Evolutionary conservation across 2,329 filamentous ascomycete genomes (phyloP).

Genomic region (Fusarium agapanthi): DNA sequence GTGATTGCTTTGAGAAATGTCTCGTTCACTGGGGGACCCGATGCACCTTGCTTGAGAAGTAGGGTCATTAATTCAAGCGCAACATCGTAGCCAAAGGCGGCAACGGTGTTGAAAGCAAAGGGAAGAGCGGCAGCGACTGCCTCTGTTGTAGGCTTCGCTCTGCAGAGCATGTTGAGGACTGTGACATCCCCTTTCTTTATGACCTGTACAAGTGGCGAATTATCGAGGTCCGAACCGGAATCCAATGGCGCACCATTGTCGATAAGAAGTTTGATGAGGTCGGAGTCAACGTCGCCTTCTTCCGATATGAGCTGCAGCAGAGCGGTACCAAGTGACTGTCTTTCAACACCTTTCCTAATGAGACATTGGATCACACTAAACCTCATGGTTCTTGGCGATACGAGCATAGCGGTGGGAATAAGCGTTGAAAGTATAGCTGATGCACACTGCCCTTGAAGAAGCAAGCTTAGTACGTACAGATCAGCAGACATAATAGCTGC

Average conservation of each 20-base stretch:
- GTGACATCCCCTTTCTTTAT: not conserved
- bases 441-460: not conserved
- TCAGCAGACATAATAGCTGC: not conserved
- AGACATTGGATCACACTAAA: not conserved
- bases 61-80: not conserved
- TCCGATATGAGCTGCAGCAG: not conserved
- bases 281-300: not conserved
- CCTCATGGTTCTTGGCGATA: not conserved
- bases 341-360: not conserved
- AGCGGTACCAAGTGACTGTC: not conserved
- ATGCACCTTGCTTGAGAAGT: not conserved
- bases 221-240: not conserved
- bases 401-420: not conserved
- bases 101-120: not conserved
- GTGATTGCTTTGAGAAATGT: not conserved
- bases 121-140: not conserved
- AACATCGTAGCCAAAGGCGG: not conserved
- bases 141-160: not conserved
- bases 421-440: not conserved
- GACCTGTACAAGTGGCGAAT: not conserved
- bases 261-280: not conserved
- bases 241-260: constrained; percentile 1
- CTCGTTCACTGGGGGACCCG: not conserved
- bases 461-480: not conserved
- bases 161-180: constrained; percentile 2